Evolutionary conservation across 192 early-diverging fungal genomes (phyloP), one percentile per base, ranked within the genome.

Genomic region (Rhizophagus clarus): DNA sequence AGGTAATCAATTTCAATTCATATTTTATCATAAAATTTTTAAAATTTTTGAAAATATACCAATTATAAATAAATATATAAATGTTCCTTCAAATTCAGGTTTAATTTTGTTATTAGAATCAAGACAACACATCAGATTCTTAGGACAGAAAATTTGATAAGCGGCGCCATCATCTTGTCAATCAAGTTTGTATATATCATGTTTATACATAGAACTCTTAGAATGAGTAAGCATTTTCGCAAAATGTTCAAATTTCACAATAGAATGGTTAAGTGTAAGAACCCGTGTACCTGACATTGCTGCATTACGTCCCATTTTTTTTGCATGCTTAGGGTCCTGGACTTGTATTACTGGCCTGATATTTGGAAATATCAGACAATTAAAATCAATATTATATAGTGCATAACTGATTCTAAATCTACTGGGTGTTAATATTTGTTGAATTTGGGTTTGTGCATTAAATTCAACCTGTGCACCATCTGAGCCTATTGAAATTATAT

Each of bases 21-120:
- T 31, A 15, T 67, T 67, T 31, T 31, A 67, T 67, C 2, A 67
- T 67, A 31, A 31, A 67, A 6, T 67, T 32, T 32, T 2, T 32
- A 32, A 32, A 32, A 2, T 32, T 3, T 67, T 37, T 67, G 24
- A 14, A 31, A 9, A 67, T 7, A 15, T 67, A 67, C 64, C 64
- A 31, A 67, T 17, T 31, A 67, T 31, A 67, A 67, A 67, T 31
- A 67, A 2, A 67, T 67, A 67, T 31, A 67, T 17, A 67, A 67
- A 67, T 17, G 14, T 14, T 31, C 12, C 32, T 67, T 67, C 64
- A 67, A 29, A 67, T 67, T 67, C 29, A 1, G 24, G 1, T 67
- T 67, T 67, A 2, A 67, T 37, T 37, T 67, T 2, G 37, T 49
- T 11, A 49, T 67, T 67, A 17, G 29, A 26, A 67, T 67, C 29